A percentile compares a stretch with the other conserved stretches of the same genome.
Conservation (phyloP, 2,329 filamentous ascomycete genomes). For the Hirsutella thompsonii region DNA sequence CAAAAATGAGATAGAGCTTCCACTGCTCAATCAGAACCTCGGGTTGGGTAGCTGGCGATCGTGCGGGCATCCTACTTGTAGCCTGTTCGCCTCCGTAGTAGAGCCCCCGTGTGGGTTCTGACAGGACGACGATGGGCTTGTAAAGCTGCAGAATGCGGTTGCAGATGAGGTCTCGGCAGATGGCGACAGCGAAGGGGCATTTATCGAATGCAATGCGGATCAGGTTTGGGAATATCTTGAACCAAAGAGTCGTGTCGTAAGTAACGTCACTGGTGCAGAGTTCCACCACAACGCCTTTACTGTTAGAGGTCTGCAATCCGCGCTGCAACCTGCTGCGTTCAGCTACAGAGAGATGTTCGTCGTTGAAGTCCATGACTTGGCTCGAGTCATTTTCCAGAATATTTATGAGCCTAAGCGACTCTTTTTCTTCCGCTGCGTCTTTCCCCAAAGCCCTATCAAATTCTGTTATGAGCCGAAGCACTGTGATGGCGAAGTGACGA, state of each 20-base stretch:
- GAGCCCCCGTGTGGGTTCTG: constrained; percentile 55
- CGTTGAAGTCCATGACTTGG: constrained; percentile 81
- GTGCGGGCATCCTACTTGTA: constrained; percentile 35
- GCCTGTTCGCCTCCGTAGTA: constrained; percentile 49
- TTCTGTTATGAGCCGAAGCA: constrained; percentile 81
- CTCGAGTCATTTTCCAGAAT: constrained; percentile 85
- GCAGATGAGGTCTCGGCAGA: constrained; percentile 85
- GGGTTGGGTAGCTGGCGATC: constrained; percentile 58
- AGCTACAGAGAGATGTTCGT: constrained; percentile 80
- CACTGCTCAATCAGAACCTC: constrained; percentile 91
- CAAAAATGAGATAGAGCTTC: constrained; percentile 95
- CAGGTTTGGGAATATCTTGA: constrained; percentile 93
- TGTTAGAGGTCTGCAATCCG: constrained; percentile 73
- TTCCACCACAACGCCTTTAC: constrained; percentile 78
- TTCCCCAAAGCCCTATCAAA: constrained; percentile 85
- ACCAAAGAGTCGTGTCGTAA: constrained; percentile 92
- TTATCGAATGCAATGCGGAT: constrained; percentile 82
- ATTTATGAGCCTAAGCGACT: constrained; percentile 67
- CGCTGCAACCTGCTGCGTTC: constrained; percentile 87
- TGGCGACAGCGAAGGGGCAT: constrained; percentile 81
- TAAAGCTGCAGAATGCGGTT: constrained; percentile 91
- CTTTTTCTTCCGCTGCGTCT: constrained; percentile 40
- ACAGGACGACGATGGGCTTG: constrained; percentile 64
- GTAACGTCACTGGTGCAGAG: constrained; percentile 91
- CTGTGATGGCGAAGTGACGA: constrained; percentile 80